phyloP scores from a whole-genome alignment of 768 basidiomycete genomes.

The Termitomyces eurrhizus region DNA sequence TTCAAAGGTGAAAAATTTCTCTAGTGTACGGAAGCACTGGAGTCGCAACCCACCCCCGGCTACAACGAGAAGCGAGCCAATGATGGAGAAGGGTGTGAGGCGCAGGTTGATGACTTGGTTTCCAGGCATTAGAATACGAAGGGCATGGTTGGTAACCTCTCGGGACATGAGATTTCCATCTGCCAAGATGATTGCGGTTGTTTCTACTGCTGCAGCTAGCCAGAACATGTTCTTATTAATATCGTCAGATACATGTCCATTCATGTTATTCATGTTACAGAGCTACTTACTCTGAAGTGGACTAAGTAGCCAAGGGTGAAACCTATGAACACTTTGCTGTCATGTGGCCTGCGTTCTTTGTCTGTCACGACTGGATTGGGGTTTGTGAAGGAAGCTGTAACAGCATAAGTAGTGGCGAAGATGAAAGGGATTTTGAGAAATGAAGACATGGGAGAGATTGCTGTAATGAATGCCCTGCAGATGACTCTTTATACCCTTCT shows the following conservation, averaged over 20 bases:
- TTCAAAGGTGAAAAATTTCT: constrained; percentile 33
- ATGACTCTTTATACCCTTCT: too few relatives aligned
- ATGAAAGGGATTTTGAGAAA: constrained; percentile 9
- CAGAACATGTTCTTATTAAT: background rate
- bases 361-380: constrained; percentile 2
- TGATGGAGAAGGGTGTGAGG: constrained; percentile 24
- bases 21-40: constrained; percentile 31
- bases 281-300: constrained; percentile 4
- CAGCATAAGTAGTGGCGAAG: background rate
- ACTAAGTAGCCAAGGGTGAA: too few relatives aligned
- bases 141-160: background rate
- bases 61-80: constrained; percentile 24
- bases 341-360: constrained; percentile 4
- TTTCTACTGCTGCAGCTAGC: constrained; percentile 2
- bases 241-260: background rate
- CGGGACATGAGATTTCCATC: background rate
- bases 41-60: constrained; percentile 31
- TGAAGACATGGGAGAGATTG: background rate
- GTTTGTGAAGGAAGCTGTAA: constrained; percentile 1
- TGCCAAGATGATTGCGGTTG: background rate
- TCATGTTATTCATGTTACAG: background rate
- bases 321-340: background rate
- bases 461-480: too few relatives aligned
- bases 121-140: background rate
- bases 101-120: background rate